phyloP scores from a whole-genome alignment of 2,329 filamentous ascomycete species.

The Rhynchosporium agropyri region DNA sequence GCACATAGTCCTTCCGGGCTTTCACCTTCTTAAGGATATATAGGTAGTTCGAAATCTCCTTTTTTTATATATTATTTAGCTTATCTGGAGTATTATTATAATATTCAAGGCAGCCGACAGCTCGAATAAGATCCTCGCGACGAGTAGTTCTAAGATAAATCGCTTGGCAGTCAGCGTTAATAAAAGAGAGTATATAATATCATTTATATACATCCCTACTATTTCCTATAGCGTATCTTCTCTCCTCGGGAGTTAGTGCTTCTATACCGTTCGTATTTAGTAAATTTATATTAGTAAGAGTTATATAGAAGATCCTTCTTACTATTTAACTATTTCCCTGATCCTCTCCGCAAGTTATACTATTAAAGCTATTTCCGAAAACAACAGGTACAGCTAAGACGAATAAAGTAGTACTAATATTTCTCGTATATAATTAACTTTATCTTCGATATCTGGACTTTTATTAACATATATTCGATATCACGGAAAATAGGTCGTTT shows the following conservation, averaged over 20 bases:
- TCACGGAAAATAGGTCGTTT: no score
- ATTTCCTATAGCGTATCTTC: slow-evolving; percentile 31
- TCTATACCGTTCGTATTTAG: no score
- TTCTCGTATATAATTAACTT: no score
- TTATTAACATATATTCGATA: no score
- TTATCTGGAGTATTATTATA: slow-evolving; percentile 1
- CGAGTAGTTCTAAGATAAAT: slow-evolving; percentile 30
- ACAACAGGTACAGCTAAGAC: no score
- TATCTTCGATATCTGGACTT: no score
- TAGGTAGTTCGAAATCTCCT: slow-evolving; percentile 7
- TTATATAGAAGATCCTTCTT: no score
- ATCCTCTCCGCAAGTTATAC: no score
- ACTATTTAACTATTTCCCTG: no score
- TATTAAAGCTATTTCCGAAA: no score
- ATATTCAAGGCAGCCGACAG: slow-evolving; percentile 8
- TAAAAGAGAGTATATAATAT: slow-evolving; percentile 33
- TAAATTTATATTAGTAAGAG: slow-evolving; percentile 25
- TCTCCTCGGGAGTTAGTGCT: slow-evolving; percentile 32
- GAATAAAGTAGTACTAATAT: no score
- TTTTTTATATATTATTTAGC: slow-evolving; percentile 3
- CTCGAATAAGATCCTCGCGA: slow-evolving; percentile 23
- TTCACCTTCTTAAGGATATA: slow-evolving; percentile 6
- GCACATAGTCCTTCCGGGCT: not conserved
- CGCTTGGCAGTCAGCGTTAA: slow-evolving; percentile 31
- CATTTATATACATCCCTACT: slow-evolving; percentile 27